These are phyloP conservation scores for Physcomitrium patens DNA, from an alignment of 225 moss, liverwort and hornwort species.

Conservation along the genomic window DNA sequence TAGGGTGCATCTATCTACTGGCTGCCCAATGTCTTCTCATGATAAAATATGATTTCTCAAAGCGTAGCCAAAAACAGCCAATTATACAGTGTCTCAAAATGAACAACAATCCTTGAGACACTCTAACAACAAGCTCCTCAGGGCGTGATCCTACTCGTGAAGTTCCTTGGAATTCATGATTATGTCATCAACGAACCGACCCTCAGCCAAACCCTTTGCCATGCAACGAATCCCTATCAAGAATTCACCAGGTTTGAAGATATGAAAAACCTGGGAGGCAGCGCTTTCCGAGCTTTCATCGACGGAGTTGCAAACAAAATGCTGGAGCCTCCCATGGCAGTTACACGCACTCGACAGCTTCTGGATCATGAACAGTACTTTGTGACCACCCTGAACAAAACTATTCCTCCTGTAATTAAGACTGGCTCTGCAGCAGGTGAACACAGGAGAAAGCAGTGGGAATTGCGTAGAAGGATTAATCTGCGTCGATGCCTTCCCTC, in stretches of 20 bases:
- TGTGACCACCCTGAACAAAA: slow-evolving; percentile 22
- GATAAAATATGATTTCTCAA: no score
- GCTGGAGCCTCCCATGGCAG: slow-evolving; percentile 20
- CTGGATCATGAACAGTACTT: slow-evolving; percentile 22
- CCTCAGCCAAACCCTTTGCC: no score
- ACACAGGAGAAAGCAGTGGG: background rate
- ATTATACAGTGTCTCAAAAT: no score
- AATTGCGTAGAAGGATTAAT: background rate
- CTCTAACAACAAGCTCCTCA: no score
- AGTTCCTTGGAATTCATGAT: background rate
- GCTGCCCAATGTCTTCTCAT: no score
- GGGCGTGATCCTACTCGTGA: no score
- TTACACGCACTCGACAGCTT: slow-evolving; percentile 22
- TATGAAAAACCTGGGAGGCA: slow-evolving; percentile 24
- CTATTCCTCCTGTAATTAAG: slow-evolving; percentile 19
- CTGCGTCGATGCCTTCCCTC: slow-evolving; percentile 4
- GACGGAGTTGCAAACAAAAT: slow-evolving; percentile 21
- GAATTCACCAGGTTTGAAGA: background rate
- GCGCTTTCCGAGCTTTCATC: slow-evolving; percentile 31
- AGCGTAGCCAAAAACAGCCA: no score
- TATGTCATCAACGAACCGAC: background rate
- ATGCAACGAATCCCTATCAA: background rate
- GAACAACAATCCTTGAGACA: no score
- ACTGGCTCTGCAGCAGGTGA: background rate
- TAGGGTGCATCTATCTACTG: no score